A percentile compares a stretch with the other conserved stretches of the same genome.
These are phyloP conservation scores for Tuctoria greenei DNA, from an alignment of 176 grass and related monocot genomes.

Conservation along the genomic window DNA sequence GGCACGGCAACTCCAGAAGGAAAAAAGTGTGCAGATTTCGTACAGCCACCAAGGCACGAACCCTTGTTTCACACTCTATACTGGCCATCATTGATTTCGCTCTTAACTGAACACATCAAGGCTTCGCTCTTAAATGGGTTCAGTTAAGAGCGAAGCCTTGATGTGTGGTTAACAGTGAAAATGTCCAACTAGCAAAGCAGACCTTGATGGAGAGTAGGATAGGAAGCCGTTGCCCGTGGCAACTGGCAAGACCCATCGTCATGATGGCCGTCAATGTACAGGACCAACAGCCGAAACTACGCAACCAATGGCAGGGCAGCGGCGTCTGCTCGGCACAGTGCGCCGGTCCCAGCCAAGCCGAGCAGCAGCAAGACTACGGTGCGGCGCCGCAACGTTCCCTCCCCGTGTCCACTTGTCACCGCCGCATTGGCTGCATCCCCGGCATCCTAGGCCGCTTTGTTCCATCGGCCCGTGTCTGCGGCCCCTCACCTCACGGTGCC, in stretches of 20 bases:
- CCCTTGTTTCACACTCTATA: not conserved
- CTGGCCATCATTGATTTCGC: too few relatives aligned
- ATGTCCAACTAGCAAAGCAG: not conserved
- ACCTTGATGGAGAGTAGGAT: not conserved
- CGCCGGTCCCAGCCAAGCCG: too few relatives aligned
- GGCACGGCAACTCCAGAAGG: not conserved
- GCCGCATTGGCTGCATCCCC: constrained; percentile 23
- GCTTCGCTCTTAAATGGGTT: not conserved
- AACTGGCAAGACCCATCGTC: not conserved
- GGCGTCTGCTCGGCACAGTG: not conserved
- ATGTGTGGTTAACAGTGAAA: not conserved
- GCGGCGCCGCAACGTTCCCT: constrained; percentile 50
- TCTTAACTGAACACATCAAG: too few relatives aligned
- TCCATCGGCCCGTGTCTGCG: constrained; percentile 26
- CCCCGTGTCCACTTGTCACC: constrained; percentile 6
- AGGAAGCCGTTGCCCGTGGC: not conserved
- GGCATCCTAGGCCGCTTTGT: constrained; percentile 43
- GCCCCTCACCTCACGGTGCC: constrained; percentile 42
- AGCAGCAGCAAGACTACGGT: not conserved
- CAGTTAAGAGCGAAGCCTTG: not conserved
- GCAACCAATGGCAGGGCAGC: constrained; percentile 21
- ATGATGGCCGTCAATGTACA: not conserved
- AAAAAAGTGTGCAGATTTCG: not conserved
- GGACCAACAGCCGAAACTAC: constrained; percentile 41
- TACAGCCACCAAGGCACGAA: not conserved